Evolutionary conservation across 495 filamentous ascomycete species (phyloP).

Genomic region (Daldinia grandis): DNA sequence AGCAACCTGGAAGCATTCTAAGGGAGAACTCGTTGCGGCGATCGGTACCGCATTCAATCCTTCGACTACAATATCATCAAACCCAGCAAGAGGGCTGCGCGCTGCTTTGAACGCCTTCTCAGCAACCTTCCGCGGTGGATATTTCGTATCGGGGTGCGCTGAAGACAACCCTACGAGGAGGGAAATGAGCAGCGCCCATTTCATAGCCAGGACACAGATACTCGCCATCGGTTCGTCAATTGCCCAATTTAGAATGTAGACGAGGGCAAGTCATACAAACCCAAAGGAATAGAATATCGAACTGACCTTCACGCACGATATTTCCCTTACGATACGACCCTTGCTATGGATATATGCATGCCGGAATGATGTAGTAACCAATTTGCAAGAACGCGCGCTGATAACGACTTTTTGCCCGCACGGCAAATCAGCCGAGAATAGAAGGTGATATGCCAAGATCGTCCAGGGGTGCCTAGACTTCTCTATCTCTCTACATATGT

Average conservation of each 20-base stretch:
- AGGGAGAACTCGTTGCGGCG: constrained; percentile 34
- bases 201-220: constrained; percentile 19
- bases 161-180: constrained; percentile 31
- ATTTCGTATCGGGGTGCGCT: constrained; percentile 33
- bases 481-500: constrained; percentile 6
- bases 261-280: constrained; percentile 18
- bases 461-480: constrained; percentile 19
- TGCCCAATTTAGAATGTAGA: constrained; percentile 20
- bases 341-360: constrained; percentile 29
- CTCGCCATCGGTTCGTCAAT: constrained; percentile 32
- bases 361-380: constrained; percentile 2
- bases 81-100: constrained; percentile 38
- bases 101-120: constrained; percentile 6
- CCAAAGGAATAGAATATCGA: constrained; percentile 15
- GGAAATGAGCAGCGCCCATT: constrained; percentile 26
- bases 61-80: constrained; percentile 31
- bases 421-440: constrained; percentile 42
- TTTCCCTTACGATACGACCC: constrained; percentile 28
- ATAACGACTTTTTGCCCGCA: constrained; percentile 35
- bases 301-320: constrained; percentile 24
- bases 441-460: constrained; percentile 42
- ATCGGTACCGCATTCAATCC: constrained; percentile 8
- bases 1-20: constrained; percentile 74
- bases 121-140: constrained; percentile 17
- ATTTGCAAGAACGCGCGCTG: constrained; percentile 28